phyloP scores from a whole-genome alignment of 2,329 filamentous ascomycete species.

The Calycina herbarum region DNA sequence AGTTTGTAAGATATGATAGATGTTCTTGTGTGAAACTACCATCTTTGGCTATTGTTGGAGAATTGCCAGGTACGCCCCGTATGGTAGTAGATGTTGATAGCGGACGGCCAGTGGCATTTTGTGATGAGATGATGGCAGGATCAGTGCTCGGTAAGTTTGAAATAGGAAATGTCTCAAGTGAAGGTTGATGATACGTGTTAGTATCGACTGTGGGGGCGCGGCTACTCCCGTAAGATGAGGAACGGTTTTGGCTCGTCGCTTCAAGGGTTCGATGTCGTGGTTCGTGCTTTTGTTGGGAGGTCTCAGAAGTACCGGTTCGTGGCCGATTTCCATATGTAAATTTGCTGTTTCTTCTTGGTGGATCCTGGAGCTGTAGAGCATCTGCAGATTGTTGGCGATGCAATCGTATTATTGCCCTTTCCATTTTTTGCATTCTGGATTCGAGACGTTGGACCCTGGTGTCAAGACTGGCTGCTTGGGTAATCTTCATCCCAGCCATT shows the following conservation, averaged over 20 bases:
- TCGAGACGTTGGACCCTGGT: constrained; percentile 54
- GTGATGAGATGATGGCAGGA: constrained; percentile 13
- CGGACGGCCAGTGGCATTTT: constrained; percentile 25
- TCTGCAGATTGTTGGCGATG: constrained; percentile 17
- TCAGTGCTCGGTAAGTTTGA: constrained; percentile 17
- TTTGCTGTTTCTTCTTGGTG: constrained; percentile 23
- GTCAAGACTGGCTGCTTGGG: constrained; percentile 54
- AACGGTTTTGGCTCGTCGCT: constrained; percentile 21
- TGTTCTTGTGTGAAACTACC: constrained; percentile 44
- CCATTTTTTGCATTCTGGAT: constrained; percentile 51
- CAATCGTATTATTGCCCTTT: constrained; percentile 38
- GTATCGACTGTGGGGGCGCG: constrained; percentile 33
- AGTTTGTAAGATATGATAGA: constrained; percentile 50
- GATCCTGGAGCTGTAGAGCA: constrained; percentile 30
- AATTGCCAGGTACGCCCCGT: constrained; percentile 31
- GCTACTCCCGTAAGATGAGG: constrained; percentile 29
- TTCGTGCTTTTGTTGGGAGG: constrained; percentile 29
- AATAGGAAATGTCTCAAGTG: constrained; percentile 25
- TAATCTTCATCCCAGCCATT: constrained; percentile 58
- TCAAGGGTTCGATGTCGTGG: constrained; percentile 16
- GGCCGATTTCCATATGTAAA: constrained; percentile 22
- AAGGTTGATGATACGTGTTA: constrained; percentile 28
- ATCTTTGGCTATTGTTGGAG: constrained; percentile 32
- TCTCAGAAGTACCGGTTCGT: constrained; percentile 31
- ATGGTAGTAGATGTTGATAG: constrained; percentile 38